Evolutionary conservation across 352 stramenopile genomes (phyloP), one percentile per base, ranked within the genome.

Genomic region (Phytophthora cactorum): DNA sequence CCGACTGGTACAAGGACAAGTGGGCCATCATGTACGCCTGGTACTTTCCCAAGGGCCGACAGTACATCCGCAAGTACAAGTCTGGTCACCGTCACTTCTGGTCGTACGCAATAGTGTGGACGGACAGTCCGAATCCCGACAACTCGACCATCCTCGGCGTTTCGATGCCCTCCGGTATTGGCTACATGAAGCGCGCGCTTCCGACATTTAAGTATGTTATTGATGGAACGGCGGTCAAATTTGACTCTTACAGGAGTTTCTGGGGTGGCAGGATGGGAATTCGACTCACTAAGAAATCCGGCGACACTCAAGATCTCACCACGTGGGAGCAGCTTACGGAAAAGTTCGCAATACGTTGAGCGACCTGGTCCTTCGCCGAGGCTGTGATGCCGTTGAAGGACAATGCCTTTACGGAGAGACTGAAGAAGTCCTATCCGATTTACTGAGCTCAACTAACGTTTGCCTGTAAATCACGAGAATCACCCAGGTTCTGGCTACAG

Each of bases 1-100:
- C 64, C 12, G 36, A 22, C 10, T 59, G 32, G 43, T 73, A 73
- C 53, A 64, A 75, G 15, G 58, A 52, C 34, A 43, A 36, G 11
- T 72, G 49, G 39, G 47, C 47, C n/a, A 54, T 54, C 6, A 54
- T 54, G 47, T 54, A 54, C 28, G 47, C 47, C 27, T 54, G 47
- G 47, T 54, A 41, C 47, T 54, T 54, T 4, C 47, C 47, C 28
- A 54, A 54, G 28, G 29, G 27, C 9, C 15, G 14, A 54, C 9
- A 39, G 7, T 28, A 54, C 31, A 41, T 54, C 5, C 7, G 29
- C 14, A 54, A 28, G 14, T n/a, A 36, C 14, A 12, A 8, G 12
- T 39, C 5, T 41, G 47, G 47, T 3, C 25, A 36, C 14, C 47
- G 47, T 54, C 47, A 54, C 11, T 54, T 28, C 47, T 54, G 47